Evolutionary conservation across 1,284 basidiomycete species (phyloP), one percentile per base, ranked within the genome.

Genomic region (Inonotus obliquus): DNA sequence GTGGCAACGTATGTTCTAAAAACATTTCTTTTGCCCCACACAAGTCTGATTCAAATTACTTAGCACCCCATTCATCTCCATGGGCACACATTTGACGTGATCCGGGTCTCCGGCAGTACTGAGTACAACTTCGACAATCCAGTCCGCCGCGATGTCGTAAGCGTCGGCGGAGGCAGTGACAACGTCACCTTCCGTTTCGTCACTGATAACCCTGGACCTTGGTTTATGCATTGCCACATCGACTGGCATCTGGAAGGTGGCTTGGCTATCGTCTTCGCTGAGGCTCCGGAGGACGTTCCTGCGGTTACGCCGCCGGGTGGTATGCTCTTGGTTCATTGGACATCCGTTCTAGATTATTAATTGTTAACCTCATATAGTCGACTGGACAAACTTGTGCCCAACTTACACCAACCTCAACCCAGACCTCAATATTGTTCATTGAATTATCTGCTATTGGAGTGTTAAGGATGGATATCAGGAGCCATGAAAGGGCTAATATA

Each of bases 151-250:
- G 77, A 79, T 61, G 74, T 76, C 4, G 73, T 77, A 7, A 69
- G 62, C 56, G 70, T 70, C 37, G 76, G 75, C 54, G 57, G 52
- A 32, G 65, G 61, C 13, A 55, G 58, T 7, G 56, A 57, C 32
- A 71, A 72, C 48, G 70, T 73, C 6, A 72, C 72, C 6, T 71
- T 78, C 60, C 73, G 76, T 14, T 73, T 69, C 59, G 63, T 57
- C 45, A 80, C 79, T 0, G 75, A 80, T 60, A 82, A 81, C 61
- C 67, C 80, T 38, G 80, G 79, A 0, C 79, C 79, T 2, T 80
- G 79, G 78, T 71, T 80, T 65, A 66, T 80, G 38, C 78, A 80
- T 66, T 79, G 78, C 65, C 77, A 80, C 60, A 76, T 79, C 53
- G 47, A 49, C 47, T 49, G 47, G 56, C 56, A 58, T 32, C 29